Evolutionary conservation across 2,329 filamentous ascomycete genomes (phyloP).

Genomic region (Berkeleyomyces basicola): DNA sequence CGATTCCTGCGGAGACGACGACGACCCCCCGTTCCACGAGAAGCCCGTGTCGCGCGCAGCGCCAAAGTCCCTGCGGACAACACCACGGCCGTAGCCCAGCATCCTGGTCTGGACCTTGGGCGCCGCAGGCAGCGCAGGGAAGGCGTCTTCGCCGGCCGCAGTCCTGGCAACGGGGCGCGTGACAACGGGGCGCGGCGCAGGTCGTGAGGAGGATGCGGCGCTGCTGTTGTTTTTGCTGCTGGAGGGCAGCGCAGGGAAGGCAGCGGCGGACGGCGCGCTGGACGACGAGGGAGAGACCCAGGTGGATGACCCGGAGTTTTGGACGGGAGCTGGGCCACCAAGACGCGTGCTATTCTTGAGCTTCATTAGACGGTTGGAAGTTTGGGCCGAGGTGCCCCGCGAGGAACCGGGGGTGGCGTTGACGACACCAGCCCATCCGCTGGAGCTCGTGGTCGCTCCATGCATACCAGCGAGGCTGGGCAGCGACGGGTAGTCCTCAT

Average conservation of each 20-base stretch:
- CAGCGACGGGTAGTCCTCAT: conserved; percentile 84
- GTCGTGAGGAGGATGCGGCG: neutral
- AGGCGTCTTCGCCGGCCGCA: conserved; percentile 39
- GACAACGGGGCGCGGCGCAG: conserved; percentile 2
- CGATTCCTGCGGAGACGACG: conserved; percentile 17
- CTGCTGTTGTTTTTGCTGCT: neutral
- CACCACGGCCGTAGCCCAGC: conserved; percentile 40
- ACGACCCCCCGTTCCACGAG: conserved; percentile 28
- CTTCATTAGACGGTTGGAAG: conserved; percentile 38
- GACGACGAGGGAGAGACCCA: conserved; percentile 15
- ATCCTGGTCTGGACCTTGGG: conserved; percentile 49
- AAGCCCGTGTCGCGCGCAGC: conserved; percentile 32
- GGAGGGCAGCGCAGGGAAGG: conserved; percentile 30
- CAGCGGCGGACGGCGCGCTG: conserved; percentile 18
- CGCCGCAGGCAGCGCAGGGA: conserved; percentile 68
- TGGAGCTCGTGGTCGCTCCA: conserved; percentile 38
- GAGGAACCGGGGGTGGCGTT: conserved; percentile 35
- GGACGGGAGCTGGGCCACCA: conserved; percentile 20
- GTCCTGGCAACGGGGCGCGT: conserved; percentile 4
- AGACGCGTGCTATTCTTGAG: conserved; percentile 41
- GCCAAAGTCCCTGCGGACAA: conserved; percentile 38
- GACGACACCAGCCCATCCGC: conserved; percentile 44
- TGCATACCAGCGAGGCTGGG: conserved; percentile 57
- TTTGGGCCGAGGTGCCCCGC: conserved; percentile 27
- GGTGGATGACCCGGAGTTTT: conserved; percentile 3